These are phyloP conservation scores for Sphaceloma murrayae DNA, from an alignment of 2,329 filamentous ascomycete species.

Conservation along the genomic window DNA sequence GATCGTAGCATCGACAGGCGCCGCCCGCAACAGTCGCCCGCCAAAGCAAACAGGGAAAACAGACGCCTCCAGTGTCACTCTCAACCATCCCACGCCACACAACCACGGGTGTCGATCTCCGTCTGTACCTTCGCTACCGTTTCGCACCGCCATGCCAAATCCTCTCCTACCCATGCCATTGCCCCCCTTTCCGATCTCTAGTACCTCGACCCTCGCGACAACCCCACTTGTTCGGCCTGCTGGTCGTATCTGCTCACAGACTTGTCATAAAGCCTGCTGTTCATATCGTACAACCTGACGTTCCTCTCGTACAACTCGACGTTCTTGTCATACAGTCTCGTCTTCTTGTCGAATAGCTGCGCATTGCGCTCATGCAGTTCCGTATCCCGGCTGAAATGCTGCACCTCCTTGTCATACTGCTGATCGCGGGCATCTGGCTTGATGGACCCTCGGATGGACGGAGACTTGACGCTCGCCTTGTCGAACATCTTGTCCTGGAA, in stretches of 20 bases:
- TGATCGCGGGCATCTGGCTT: background rate
- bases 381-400: background rate
- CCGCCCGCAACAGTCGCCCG: too few relatives aligned
- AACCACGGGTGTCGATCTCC: too few relatives aligned
- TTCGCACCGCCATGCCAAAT: background rate
- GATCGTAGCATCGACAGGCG: too few relatives aligned
- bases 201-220: slow-evolving; percentile 1
- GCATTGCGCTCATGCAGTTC: slow-evolving; percentile 9
- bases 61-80: too few relatives aligned
- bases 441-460: slow-evolving; percentile 3
- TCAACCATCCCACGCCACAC: too few relatives aligned
- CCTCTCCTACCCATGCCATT: background rate
- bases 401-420: slow-evolving; percentile 3
- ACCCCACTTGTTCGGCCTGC: slow-evolving; percentile 6
- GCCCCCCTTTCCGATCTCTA: background rate
- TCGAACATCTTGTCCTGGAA: background rate
- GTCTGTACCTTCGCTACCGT: too few relatives aligned
- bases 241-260: slow-evolving; percentile 4
- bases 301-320: slow-evolving; percentile 9
- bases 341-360: slow-evolving; percentile 10
- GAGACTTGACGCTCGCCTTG: slow-evolving; percentile 3
- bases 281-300: slow-evolving; percentile 10
- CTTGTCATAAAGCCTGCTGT: slow-evolving; percentile 8
- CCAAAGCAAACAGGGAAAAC: too few relatives aligned
- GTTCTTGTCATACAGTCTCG: slow-evolving; percentile 10